A percentile compares a stretch with the other conserved stretches of the same genome.
phyloP scores from a whole-genome alignment of 1,284 basidiomycete species.

The Dichomitus squalens region DNA sequence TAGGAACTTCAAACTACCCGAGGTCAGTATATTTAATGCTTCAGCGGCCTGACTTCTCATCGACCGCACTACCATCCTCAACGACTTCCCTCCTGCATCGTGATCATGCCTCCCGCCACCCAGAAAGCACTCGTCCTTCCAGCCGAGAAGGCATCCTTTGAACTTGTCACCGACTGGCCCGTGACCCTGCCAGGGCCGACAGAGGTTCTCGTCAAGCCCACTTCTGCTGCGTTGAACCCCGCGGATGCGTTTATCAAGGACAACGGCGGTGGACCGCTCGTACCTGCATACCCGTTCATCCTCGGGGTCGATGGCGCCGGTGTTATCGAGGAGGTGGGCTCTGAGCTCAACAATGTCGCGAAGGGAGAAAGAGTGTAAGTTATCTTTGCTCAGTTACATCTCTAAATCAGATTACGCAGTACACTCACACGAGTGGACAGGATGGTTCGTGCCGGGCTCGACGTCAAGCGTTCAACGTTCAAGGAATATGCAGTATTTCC shows the following conservation, averaged over 20 bases:
- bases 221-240: constrained; percentile 4
- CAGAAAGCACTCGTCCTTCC: constrained; percentile 1
- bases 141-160: not conserved
- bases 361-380: constrained; percentile 50
- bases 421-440: too few species aligned
- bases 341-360: constrained; percentile 40
- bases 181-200: not conserved
- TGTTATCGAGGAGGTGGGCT: constrained; percentile 45
- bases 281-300: constrained; percentile 36
- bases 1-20: too few species aligned
- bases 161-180: constrained; percentile 1
- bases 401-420: too few species aligned
- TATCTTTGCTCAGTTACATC: too few species aligned
- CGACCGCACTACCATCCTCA: too few species aligned
- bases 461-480: too few species aligned
- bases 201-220: not conserved
- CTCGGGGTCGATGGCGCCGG: constrained; percentile 51
- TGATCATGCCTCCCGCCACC: too few species aligned
- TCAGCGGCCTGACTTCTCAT: too few species aligned
- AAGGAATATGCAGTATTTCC: too few species aligned
- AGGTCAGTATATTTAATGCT: too few species aligned
- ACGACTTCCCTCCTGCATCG: too few species aligned
- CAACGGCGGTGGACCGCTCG: constrained; percentile 18
- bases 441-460: too few species aligned
- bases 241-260: constrained; percentile 40